Conservation (phyloP, 768 basidiomycete species). For the Boletus patriciae region DNA sequence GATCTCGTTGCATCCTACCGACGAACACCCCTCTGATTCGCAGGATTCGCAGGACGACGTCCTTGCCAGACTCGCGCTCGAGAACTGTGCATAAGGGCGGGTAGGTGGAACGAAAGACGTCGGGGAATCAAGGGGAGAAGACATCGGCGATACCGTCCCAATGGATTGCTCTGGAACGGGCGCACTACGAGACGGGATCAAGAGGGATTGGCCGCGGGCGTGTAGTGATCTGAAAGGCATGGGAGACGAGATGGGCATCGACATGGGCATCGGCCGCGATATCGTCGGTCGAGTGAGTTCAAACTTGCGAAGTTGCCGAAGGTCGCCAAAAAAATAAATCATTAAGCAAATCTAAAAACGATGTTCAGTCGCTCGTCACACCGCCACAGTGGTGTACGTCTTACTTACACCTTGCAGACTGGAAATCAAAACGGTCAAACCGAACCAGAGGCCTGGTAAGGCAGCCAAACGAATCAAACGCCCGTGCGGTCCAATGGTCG, state of each 20-base stretch:
- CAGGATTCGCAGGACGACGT: conserved; percentile 21
- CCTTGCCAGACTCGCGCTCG: conserved; percentile 1
- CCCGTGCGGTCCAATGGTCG: conserved; percentile 27
- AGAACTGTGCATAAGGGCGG: conserved; percentile 6
- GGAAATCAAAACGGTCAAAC: conserved; percentile 58
- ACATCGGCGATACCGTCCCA: background rate
- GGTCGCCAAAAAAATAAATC: conserved; percentile 77
- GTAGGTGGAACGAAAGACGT: conserved; percentile 3
- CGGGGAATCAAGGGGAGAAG: conserved; percentile 15
- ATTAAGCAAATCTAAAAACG: conserved; percentile 56
- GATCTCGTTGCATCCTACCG: conserved; percentile 23
- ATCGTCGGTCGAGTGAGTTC: conserved; percentile 72
- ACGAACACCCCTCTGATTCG: conserved; percentile 14
- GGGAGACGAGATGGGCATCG: conserved; percentile 16
- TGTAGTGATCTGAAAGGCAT: background rate
- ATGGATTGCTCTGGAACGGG: conserved; percentile 5
- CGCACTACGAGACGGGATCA: conserved; percentile 8
- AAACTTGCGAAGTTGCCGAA: conserved; percentile 74
- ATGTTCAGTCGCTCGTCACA: background rate
- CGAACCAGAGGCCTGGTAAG: conserved; percentile 70
- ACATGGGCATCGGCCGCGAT: conserved; percentile 40
- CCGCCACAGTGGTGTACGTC: background rate
- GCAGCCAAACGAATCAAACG: conserved; percentile 61
- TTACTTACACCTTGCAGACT: conserved; percentile 62
- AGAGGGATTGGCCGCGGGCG: background rate